Percentiles rank a stretch among this genome's conserved stretches.
Evolutionary conservation across 2,329 filamentous ascomycete genomes (phyloP).

Genomic region (Macrophomina pseudophaseolina): DNA sequence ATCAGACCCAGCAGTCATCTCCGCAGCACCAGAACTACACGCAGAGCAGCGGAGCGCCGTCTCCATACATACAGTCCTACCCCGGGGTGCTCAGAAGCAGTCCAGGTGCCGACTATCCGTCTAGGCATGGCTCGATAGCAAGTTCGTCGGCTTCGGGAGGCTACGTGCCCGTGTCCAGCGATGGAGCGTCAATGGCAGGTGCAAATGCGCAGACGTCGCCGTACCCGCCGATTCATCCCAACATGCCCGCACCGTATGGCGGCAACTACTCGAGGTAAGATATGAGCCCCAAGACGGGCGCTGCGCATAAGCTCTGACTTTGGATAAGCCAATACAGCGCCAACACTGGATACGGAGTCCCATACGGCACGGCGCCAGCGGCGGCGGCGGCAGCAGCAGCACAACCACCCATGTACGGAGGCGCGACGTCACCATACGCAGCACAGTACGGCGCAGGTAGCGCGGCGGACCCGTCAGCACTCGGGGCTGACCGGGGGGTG

Average conservation of each 20-base stretch:
- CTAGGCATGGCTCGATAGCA: slow-evolving; percentile 31
- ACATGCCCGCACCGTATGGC: slow-evolving; percentile 37
- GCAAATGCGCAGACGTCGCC: slow-evolving; percentile 37
- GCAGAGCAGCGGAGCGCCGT: slow-evolving; percentile 25
- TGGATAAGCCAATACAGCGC: slow-evolving; percentile 39
- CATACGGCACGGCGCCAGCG: slow-evolving; percentile 28
- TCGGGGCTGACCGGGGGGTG: slow-evolving; percentile 51
- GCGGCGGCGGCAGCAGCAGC: slow-evolving; percentile 28
- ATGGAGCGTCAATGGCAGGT: slow-evolving; percentile 34
- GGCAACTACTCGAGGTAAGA: slow-evolving; percentile 42
- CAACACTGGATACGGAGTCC: slow-evolving; percentile 37
- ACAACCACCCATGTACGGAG: slow-evolving; percentile 42
- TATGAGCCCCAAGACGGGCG: neutral
- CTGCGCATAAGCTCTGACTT: slow-evolving; percentile 5
- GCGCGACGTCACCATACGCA: slow-evolving; percentile 39
- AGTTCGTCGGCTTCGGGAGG: slow-evolving; percentile 35
- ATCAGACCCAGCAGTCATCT: slow-evolving; percentile 23
- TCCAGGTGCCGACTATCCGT: slow-evolving; percentile 19
- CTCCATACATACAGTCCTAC: slow-evolving; percentile 25
- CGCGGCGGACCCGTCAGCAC: slow-evolving; percentile 33
- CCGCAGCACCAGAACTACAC: slow-evolving; percentile 23
- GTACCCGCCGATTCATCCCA: slow-evolving; percentile 40
- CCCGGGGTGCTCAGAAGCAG: slow-evolving; percentile 25
- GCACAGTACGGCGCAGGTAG: slow-evolving; percentile 36
- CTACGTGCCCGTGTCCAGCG: slow-evolving; percentile 33